These are phyloP conservation scores for Eucalyptus coolabah DNA, from an alignment of 345 rosid species.

Conservation along the genomic window DNA sequence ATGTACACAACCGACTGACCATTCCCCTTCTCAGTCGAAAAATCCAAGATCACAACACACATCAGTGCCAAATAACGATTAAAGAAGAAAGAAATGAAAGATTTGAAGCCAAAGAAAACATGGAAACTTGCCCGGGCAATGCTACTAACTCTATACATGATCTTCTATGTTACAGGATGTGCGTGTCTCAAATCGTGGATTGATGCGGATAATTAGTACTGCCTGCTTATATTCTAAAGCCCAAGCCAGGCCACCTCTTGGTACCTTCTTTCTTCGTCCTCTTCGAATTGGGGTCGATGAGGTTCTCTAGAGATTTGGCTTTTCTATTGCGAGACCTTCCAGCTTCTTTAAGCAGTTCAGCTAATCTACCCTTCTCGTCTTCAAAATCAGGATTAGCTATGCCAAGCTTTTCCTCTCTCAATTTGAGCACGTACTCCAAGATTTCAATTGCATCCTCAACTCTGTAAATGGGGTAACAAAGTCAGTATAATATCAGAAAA, in stretches of 20 bases:
- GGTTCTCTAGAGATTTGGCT: conserved; percentile 89
- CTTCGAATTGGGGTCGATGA: conserved; percentile 74
- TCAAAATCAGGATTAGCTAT: conserved; percentile 96
- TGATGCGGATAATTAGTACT: neutral
- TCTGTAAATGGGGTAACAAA: conserved; percentile 15
- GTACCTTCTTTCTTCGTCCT: conserved; percentile 54
- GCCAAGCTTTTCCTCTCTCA: conserved; percentile 97
- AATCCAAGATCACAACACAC: neutral
- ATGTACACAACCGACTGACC: neutral
- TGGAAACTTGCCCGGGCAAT: neutral
- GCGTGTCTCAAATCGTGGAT: conserved; percentile 4
- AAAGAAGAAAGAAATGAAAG: neutral
- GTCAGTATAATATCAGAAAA: neutral
- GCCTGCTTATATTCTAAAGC: conserved; percentile 56
- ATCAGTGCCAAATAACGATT: neutral
- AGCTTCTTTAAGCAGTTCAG: conserved; percentile 95
- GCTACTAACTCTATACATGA: conserved; percentile 35
- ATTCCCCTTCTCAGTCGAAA: neutral
- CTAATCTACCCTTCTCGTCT: conserved; percentile 85
- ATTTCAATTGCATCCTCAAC: conserved; percentile 97
- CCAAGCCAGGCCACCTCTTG: conserved; percentile 88
- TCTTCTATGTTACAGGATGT: conserved; percentile 36
- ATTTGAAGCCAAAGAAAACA: neutral
- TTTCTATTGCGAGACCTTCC: conserved; percentile 81
- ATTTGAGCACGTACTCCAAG: conserved; percentile 75